Evolutionary conservation across 768 basidiomycete genomes (phyloP).

Genomic region (Boletus rex-veris): DNA sequence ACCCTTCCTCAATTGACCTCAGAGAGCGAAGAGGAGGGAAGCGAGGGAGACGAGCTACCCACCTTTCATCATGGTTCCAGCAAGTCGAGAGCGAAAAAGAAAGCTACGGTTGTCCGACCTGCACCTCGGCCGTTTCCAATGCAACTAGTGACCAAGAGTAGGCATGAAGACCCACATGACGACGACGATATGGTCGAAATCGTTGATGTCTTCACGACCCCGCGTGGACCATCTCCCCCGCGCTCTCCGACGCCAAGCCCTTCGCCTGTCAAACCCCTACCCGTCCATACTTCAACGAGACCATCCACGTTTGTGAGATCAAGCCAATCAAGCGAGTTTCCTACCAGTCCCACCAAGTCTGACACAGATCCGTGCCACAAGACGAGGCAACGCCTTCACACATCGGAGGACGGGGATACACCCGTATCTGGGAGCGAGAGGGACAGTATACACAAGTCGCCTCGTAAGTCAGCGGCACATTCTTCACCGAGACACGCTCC

Average conservation of each 20-base stretch:
- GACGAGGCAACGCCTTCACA: neutral
- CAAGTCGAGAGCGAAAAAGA: neutral
- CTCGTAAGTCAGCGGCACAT: slow-evolving; percentile 23
- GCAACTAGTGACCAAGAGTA: slow-evolving; percentile 6
- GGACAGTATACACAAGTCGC: slow-evolving; percentile 17
- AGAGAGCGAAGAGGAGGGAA: slow-evolving; percentile 10
- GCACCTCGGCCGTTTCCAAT: slow-evolving; percentile 28
- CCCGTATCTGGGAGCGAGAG: slow-evolving; percentile 3
- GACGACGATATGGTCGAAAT: slow-evolving; percentile 5
- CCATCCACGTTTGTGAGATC: neutral
- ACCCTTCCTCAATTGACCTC: slow-evolving; percentile 3
- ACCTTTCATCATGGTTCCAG: slow-evolving; percentile 16
- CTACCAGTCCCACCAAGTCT: slow-evolving; percentile 10
- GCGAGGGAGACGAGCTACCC: slow-evolving; percentile 15
- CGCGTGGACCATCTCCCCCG: slow-evolving; percentile 18
- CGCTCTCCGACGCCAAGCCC: slow-evolving; percentile 21
- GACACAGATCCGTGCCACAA: neutral
- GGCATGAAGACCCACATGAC: neutral
- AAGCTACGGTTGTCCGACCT: neutral
- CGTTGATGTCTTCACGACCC: slow-evolving; percentile 22
- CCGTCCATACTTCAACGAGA: neutral
- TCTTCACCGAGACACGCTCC: slow-evolving; percentile 23
- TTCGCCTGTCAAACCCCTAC: neutral
- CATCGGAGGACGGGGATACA: slow-evolving; percentile 4
- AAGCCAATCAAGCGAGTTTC: slow-evolving; percentile 1